phyloP scores from a whole-genome alignment of 2,329 filamentous ascomycete genomes.

The Fusarium sarcochroum region DNA sequence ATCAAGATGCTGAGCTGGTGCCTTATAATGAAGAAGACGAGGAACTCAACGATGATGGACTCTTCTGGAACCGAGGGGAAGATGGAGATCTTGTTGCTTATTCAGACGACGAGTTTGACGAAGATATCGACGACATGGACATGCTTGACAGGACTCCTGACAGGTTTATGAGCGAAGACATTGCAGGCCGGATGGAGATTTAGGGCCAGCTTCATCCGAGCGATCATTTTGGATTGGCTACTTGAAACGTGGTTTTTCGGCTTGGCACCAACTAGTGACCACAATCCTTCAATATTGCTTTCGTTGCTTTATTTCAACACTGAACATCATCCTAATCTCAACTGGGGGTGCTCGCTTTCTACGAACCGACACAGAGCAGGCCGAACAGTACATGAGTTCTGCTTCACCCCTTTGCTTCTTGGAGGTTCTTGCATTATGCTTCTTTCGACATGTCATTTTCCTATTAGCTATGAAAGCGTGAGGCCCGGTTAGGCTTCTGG shows the following conservation, averaged over 20 bases:
- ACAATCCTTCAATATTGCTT: slow-evolving; percentile 17
- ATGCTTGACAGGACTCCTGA: slow-evolving; percentile 60
- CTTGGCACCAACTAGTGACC: background rate
- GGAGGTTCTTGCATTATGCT: slow-evolving; percentile 5
- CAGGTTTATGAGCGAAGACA: slow-evolving; percentile 73
- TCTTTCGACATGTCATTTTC: slow-evolving; percentile 29
- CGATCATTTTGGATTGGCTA: background rate
- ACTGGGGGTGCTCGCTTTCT: slow-evolving; percentile 15
- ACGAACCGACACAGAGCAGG: slow-evolving; percentile 13
- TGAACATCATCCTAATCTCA: slow-evolving; percentile 31
- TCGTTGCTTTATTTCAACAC: slow-evolving; percentile 37
- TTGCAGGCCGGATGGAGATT: slow-evolving; percentile 74
- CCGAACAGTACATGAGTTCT: slow-evolving; percentile 24
- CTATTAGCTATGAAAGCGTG: slow-evolving; percentile 42
- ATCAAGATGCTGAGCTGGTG: slow-evolving; percentile 67
- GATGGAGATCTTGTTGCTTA: slow-evolving; percentile 70
- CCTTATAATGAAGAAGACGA: slow-evolving; percentile 63
- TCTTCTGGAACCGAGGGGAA: slow-evolving; percentile 71
- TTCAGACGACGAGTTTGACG: slow-evolving; percentile 66
- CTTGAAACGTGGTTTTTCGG: slow-evolving; percentile 14
- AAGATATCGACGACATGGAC: slow-evolving; percentile 61
- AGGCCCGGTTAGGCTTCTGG: slow-evolving; percentile 51
- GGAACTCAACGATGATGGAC: slow-evolving; percentile 63
- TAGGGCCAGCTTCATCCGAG: slow-evolving; percentile 51
- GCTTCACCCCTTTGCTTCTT: slow-evolving; percentile 27